phyloP scores from a whole-genome alignment of 1,284 basidiomycete genomes.

The Papiliotrema fonsecae region DNA sequence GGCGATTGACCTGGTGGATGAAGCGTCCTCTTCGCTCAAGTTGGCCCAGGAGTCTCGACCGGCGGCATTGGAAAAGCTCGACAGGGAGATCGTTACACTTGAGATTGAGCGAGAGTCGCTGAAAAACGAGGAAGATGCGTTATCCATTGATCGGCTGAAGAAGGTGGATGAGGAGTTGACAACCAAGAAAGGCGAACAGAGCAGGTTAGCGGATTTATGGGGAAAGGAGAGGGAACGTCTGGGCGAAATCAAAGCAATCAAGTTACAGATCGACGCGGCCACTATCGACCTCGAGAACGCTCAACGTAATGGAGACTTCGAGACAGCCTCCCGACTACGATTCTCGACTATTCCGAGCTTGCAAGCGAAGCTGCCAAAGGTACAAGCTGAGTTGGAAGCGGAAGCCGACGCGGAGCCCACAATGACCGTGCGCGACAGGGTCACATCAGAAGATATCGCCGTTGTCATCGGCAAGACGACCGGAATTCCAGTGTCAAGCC shows the following conservation, averaged over 20 bases:
- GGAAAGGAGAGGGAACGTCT: slow-evolving; percentile 69
- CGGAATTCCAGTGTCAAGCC: slow-evolving; percentile 83
- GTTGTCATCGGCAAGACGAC: slow-evolving; percentile 83
- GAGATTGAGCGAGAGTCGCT: slow-evolving; percentile 87
- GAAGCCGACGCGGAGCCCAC: slow-evolving; percentile 49
- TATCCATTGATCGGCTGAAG: slow-evolving; percentile 65
- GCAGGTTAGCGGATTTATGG: slow-evolving; percentile 65
- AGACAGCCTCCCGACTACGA: slow-evolving; percentile 72
- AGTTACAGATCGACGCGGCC: slow-evolving; percentile 71
- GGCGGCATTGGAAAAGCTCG: slow-evolving; percentile 73
- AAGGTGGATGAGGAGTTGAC: slow-evolving; percentile 63
- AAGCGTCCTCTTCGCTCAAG: slow-evolving; percentile 79
- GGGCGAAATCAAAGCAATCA: slow-evolving; percentile 69
- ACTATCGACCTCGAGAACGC: slow-evolving; percentile 82
- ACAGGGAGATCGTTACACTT: slow-evolving; percentile 76
- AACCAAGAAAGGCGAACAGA: slow-evolving; percentile 60
- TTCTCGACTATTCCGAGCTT: slow-evolving; percentile 81
- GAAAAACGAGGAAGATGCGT: slow-evolving; percentile 79
- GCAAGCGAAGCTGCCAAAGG: slow-evolving; percentile 63
- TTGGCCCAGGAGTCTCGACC: slow-evolving; percentile 89
- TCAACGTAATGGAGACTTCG: slow-evolving; percentile 77
- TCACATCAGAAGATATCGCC: slow-evolving; percentile 83
- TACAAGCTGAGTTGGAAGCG: slow-evolving; percentile 57
- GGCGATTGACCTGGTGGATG: slow-evolving; percentile 78
- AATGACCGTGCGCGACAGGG: slow-evolving; percentile 74